Evolutionary conservation across 2,329 filamentous ascomycete genomes (phyloP).

Genomic region (Pyrenochaeta sp.): DNA sequence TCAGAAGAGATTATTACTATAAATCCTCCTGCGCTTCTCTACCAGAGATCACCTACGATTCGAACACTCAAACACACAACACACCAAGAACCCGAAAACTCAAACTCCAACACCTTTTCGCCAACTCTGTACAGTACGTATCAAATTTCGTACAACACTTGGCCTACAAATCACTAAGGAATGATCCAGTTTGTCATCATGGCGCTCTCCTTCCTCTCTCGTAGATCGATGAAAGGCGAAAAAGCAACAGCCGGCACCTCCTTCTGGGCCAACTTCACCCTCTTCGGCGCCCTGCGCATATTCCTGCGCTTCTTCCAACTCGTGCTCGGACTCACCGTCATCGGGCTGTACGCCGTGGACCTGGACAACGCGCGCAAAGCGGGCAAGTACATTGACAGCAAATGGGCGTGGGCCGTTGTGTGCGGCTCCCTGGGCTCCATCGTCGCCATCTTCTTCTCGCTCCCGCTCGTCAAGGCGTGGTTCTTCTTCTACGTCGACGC

Average conservation of each 20-base stretch:
- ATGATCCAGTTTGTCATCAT: conserved; percentile 26
- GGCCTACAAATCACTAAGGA: conserved; percentile 6
- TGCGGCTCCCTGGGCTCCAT: conserved; percentile 33
- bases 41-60: no score
- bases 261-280: conserved; percentile 27
- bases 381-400: conserved; percentile 46
- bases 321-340: conserved; percentile 76
- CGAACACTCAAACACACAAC: no score
- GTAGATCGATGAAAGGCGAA: conserved; percentile 39
- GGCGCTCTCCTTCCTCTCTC: conserved; percentile 40
- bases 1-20: no score
- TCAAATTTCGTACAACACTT: conserved; percentile 2
- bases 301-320: conserved; percentile 78
- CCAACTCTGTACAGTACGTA: not conserved
- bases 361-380: conserved; percentile 53
- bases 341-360: conserved; percentile 68
- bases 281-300: conserved; percentile 55
- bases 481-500: conserved; percentile 72
- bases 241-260: conserved; percentile 33
- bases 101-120: not conserved
- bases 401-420: conserved; percentile 65
- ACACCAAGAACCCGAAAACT: no score
- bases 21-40: no score
- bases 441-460: conserved; percentile 63
- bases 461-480: conserved; percentile 63